These are phyloP conservation scores for Waltiozyma sp. DNA, from an alignment of 1,139 yeast species.

Conservation along the genomic window DNA sequence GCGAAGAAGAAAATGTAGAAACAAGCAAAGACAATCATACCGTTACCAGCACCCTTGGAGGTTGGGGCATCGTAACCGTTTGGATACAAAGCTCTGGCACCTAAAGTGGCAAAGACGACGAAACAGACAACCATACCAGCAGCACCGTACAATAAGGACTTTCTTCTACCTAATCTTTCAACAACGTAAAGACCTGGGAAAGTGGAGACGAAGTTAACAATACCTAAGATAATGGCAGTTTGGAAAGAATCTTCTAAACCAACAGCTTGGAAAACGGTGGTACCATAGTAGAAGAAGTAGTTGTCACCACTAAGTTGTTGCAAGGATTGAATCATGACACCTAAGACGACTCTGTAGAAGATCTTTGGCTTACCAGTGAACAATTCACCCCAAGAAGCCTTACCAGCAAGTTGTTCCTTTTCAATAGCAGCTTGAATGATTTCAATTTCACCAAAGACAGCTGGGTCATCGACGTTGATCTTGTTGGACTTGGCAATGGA, in stretches of 20 bases:
- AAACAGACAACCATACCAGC: conserved; percentile 51
- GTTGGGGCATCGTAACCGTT: conserved; percentile 27
- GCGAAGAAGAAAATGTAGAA: conserved; percentile 70
- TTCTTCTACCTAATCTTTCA: conserved; percentile 60
- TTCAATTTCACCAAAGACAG: conserved; percentile 44
- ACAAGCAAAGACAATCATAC: conserved; percentile 66
- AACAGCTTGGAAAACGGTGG: conserved; percentile 61
- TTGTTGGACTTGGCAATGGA: conserved; percentile 48
- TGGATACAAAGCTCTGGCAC: conserved; percentile 49
- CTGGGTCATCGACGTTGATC: conserved; percentile 41
- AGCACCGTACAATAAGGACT: conserved; percentile 49
- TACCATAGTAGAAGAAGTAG: conserved; percentile 71
- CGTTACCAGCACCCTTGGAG: conserved; percentile 48
- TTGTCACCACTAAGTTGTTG: conserved; percentile 73
- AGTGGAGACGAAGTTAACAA: conserved; percentile 66
- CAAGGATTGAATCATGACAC: conserved; percentile 50
- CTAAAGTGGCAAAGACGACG: conserved; percentile 53
- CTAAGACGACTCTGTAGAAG: conserved; percentile 49
- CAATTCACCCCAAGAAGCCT: conserved; percentile 53
- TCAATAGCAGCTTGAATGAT: conserved; percentile 50
- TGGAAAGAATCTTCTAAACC: conserved; percentile 62
- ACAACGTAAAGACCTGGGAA: conserved; percentile 54
- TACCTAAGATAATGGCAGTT: conserved; percentile 64
- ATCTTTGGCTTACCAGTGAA: conserved; percentile 41
- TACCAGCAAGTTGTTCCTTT: conserved; percentile 47